Evolutionary conservation across 306 rosid species (phyloP).

Genomic region (Quercus rubra): DNA sequence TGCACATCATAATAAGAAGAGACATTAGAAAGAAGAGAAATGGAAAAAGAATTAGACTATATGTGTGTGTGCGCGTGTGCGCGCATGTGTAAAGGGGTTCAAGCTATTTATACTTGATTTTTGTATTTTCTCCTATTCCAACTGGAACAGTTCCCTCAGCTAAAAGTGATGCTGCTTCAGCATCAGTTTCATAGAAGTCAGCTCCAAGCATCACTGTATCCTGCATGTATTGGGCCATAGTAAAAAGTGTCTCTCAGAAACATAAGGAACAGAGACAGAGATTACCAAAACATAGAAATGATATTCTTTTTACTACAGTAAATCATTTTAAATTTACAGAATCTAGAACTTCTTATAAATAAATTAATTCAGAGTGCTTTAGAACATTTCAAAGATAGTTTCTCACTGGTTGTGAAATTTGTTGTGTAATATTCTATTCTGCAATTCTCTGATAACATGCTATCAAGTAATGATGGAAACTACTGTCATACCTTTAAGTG

Average conservation of each 20-base stretch:
- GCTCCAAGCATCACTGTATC: conserved; percentile 98
- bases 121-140: conserved; percentile 89
- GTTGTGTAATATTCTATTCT: neutral
- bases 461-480: neutral
- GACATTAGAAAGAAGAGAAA: conserved; percentile 9
- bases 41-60: neutral
- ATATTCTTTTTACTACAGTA: neutral
- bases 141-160: conserved; percentile 87
- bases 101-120: conserved; percentile 53
- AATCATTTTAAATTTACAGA: neutral
- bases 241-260: neutral
- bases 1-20: conserved; percentile 36
- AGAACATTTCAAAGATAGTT: neutral
- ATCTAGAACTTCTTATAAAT: neutral
- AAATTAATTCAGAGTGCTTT: neutral
- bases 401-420: neutral
- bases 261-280: neutral
- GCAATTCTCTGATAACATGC: neutral
- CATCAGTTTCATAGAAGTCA: conserved; percentile 79
- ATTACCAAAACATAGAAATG: neutral
- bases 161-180: conserved; percentile 53
- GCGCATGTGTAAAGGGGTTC: neutral
- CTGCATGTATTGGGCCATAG: conserved; percentile 36
- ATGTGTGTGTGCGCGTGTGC: too few species aligned
- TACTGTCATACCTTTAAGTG: conserved; percentile 72